Conservation (phyloP, 306 rosid species). For the Morella rubra region DNA sequence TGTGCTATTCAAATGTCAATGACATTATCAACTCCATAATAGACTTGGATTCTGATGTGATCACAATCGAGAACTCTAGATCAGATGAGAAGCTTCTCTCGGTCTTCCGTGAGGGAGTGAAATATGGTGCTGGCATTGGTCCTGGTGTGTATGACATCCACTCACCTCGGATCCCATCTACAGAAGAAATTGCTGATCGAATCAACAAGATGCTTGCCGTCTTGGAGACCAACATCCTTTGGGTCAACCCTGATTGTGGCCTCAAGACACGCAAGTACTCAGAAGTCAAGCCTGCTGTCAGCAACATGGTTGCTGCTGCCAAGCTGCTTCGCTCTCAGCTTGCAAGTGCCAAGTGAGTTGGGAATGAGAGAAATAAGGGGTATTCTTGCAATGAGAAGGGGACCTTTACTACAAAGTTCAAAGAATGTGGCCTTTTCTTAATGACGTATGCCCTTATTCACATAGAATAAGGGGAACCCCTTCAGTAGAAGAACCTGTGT, state of each 20-base stretch:
- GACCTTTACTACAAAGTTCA: no score
- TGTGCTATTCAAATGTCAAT: conserved; percentile 88
- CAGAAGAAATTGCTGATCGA: conserved; percentile 67
- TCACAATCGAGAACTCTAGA: conserved; percentile 85
- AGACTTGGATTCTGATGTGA: conserved; percentile 88
- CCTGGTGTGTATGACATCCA: conserved; percentile 88
- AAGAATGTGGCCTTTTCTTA: no score
- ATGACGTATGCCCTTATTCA: no score
- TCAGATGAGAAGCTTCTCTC: conserved; percentile 83
- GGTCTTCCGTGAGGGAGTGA: conserved; percentile 80
- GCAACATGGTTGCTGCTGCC: conserved; percentile 80
- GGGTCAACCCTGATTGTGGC: conserved; percentile 94
- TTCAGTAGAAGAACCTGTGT: no score
- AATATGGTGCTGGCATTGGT: conserved; percentile 83
- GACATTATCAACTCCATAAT: conserved; percentile 84
- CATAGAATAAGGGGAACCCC: no score
- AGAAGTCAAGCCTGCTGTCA: conserved; percentile 72
- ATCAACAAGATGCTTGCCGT: conserved; percentile 78
- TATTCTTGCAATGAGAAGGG: no score
- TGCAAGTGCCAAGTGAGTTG: conserved; percentile 53
- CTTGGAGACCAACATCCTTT: conserved; percentile 70
- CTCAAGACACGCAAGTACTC: conserved; percentile 82
- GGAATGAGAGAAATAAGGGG: background rate
- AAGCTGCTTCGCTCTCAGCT: conserved; percentile 66
- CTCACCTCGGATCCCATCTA: conserved; percentile 86